Evolutionary conservation across 1,139 yeast species (phyloP), one percentile per base, ranked within the genome.

Genomic region (Hyphopichia buzzinii): DNA sequence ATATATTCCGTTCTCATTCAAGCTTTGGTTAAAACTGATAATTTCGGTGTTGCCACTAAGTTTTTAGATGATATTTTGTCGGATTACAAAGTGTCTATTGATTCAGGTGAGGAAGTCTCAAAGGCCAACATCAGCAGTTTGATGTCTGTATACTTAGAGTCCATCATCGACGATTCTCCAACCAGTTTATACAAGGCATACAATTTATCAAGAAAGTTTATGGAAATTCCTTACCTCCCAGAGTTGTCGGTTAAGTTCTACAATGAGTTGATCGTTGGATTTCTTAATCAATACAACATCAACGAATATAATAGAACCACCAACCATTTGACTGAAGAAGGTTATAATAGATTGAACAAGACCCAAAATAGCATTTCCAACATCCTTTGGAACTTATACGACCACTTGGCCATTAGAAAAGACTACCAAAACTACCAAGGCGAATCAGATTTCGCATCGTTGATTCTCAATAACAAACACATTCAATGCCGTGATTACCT

Each of bases 1-100:
- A 67, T 81, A 26, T 81, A 81, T 52, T 58, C 77, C 1, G 55
- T 65, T 30, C 55, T 80, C 41, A 64, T 82, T 26, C 67, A 77
- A 29, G 66, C 81, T 1, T 62, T 82, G 38, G 65, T 79, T 7
- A 59, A 62, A 39, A 74, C 76, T 31, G 72, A 71, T 30, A 75
- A 79, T 44, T 46, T 68, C 29, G 61, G 65, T 4, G 48, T 70
- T 26, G 81, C 88, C 1, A 70, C 82, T 0, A 67, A 72, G 43
- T 71, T 81, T 38, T 59, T 84, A 48, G 85, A 82, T 40, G 56
- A 60, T 15, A 59, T 71, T 12, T 53, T 70, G 33, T 32, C 52
- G 0, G 66, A 65, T 33, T 67, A 54, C 46, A 62, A 59, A 41
- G 34, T 39, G 2, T 39, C 36, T 11, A 39, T 38, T 13, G 40